phyloP scores from a whole-genome alignment of 495 filamentous ascomycete species.

The Chaetomium cochliodes region DNA sequence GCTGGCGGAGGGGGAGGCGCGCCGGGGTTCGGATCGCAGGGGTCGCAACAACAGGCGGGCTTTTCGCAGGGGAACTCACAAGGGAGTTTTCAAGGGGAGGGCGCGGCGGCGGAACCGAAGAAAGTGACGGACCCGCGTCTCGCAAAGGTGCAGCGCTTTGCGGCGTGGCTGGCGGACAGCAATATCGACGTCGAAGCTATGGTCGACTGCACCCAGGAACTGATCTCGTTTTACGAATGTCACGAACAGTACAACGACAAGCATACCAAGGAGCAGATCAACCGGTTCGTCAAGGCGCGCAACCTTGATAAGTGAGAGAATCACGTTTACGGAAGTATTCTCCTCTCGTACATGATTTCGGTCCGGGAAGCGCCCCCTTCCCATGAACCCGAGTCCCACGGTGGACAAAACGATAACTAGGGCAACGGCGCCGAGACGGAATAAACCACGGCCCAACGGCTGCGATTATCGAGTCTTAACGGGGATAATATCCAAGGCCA shows the following conservation, averaged over 20 bases:
- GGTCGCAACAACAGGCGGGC: constrained; percentile 11
- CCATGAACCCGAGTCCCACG: background rate
- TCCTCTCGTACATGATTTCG: background rate
- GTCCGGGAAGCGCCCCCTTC: background rate
- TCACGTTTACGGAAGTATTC: background rate
- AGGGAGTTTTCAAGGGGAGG: constrained; percentile 8
- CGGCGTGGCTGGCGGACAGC: constrained; percentile 87
- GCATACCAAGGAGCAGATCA: constrained; percentile 60
- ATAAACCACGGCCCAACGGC: too few species aligned
- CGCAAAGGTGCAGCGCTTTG: constrained; percentile 68
- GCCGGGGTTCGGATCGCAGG: constrained; percentile 13
- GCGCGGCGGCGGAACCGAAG: constrained; percentile 25
- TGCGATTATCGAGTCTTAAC: too few species aligned
- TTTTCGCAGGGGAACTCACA: constrained; percentile 2
- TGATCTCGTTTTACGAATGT: constrained; percentile 91
- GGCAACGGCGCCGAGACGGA: too few species aligned
- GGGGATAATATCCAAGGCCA: too few species aligned
- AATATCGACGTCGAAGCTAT: constrained; percentile 88
- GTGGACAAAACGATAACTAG: too few species aligned
- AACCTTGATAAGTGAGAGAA: constrained; percentile 66
- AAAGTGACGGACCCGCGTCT: constrained; percentile 40
- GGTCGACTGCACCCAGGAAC: constrained; percentile 90
- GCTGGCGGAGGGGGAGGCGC: constrained; percentile 13
- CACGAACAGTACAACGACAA: constrained; percentile 91
- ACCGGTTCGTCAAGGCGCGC: constrained; percentile 77